Conservation (phyloP, 169 alveolate species). For the Plasmodium ovale region DNA sequence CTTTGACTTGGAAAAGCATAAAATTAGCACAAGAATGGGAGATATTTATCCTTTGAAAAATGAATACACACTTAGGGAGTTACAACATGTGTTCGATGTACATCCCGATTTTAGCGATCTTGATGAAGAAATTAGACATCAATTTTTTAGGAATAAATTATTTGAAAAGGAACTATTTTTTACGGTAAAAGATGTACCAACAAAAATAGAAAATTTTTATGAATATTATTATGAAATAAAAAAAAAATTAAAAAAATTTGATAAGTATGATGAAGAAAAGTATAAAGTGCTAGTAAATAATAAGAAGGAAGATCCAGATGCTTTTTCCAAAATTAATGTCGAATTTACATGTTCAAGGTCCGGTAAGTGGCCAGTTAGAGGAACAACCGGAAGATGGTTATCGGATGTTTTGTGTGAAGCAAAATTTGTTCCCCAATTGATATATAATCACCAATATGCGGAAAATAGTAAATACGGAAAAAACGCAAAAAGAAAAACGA, state of each 20-base stretch:
- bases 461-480: neutral
- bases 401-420: slow-evolving; percentile 76
- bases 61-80: slow-evolving; percentile 23
- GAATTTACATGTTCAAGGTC: slow-evolving; percentile 40
- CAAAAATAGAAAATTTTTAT: slow-evolving; percentile 46
- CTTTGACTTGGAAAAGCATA: slow-evolving; percentile 44
- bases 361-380: slow-evolving; percentile 68
- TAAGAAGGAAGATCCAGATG: slow-evolving; percentile 44
- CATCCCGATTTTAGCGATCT: slow-evolving; percentile 40
- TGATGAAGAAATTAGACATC: slow-evolving; percentile 31
- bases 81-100: slow-evolving; percentile 28
- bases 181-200: slow-evolving; percentile 36
- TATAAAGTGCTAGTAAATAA: slow-evolving; percentile 25
- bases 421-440: slow-evolving; percentile 51
- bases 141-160: slow-evolving; percentile 27
- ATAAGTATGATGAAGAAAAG: slow-evolving; percentile 25
- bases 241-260: slow-evolving; percentile 9
- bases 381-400: slow-evolving; percentile 46
- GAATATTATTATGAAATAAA: slow-evolving; percentile 69
- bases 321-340: slow-evolving; percentile 51
- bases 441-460: slow-evolving; percentile 42
- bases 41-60: slow-evolving; percentile 50
- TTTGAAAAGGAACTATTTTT: slow-evolving; percentile 31
- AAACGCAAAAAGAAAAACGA: neutral
- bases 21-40: slow-evolving; percentile 23